Evolutionary conservation across 371 early-diverging fungal species (phyloP).

Genomic region (Mucor lusitanicus): DNA sequence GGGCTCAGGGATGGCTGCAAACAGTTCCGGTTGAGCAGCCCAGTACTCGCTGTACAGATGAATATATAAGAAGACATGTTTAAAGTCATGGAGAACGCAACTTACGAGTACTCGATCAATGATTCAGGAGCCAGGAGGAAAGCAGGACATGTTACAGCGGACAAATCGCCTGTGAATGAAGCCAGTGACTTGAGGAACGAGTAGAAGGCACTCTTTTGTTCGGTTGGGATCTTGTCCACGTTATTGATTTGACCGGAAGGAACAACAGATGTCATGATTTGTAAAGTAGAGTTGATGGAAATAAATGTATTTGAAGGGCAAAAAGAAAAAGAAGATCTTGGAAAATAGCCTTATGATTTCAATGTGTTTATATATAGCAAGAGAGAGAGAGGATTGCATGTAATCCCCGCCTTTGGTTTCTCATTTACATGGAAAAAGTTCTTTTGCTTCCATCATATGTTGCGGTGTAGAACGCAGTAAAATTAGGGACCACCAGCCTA

Average conservation of each 20-base stretch:
- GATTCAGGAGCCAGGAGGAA: slow-evolving; percentile 73
- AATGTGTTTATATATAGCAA: neutral
- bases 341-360: neutral
- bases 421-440: neutral
- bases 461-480: slow-evolving; percentile 6
- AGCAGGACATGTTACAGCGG: slow-evolving; percentile 74
- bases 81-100: neutral
- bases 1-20: slow-evolving; percentile 63
- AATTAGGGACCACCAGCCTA: neutral
- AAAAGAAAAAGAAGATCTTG: neutral
- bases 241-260: slow-evolving; percentile 34
- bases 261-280: slow-evolving; percentile 3
- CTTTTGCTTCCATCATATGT: neutral
- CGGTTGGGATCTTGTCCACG: slow-evolving; percentile 54
- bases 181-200: slow-evolving; percentile 67
- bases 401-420: neutral
- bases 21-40: slow-evolving; percentile 72
- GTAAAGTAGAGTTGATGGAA: neutral
- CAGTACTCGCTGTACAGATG: slow-evolving; percentile 58
- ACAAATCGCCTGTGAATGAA: slow-evolving; percentile 78
- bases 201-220: slow-evolving; percentile 67
- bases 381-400: no score
- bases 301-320: neutral
- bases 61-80: neutral
- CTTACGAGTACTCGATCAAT: slow-evolving; percentile 77